Percentiles rank a stretch among this genome's conserved stretches.
Conservation (phyloP, 208 protist genomes). For the Trypanosoma avium region DNA sequence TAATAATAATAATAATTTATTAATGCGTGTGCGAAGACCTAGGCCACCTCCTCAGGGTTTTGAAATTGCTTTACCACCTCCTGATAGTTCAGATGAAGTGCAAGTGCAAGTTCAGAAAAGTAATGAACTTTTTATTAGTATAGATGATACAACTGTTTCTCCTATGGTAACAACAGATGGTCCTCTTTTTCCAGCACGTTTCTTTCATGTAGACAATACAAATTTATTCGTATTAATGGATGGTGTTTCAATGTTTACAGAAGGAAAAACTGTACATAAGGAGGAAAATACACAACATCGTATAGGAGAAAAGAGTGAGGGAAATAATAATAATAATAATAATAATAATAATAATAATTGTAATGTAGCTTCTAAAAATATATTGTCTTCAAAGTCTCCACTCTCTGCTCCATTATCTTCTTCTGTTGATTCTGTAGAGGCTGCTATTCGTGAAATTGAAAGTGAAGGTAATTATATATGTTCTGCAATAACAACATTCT, state of each 20-base stretch:
- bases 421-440: conserved; percentile 65
- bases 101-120: conserved; percentile 67
- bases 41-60: conserved; percentile 38
- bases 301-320: conserved; percentile 22
- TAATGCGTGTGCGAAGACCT: conserved; percentile 51
- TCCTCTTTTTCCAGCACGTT: conserved; percentile 41
- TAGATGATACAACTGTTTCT: conserved; percentile 69
- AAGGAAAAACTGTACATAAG: conserved; percentile 75
- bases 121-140: conserved; percentile 76
- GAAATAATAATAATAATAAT: too few species aligned
- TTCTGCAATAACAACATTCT: not conserved
- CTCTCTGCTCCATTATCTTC: not conserved
- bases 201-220: conserved; percentile 89
- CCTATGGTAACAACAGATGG: conserved; percentile 67
- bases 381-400: not conserved
- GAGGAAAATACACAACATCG: conserved; percentile 45
- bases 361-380: not conserved
- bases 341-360: too few species aligned
- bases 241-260: conserved; percentile 86
- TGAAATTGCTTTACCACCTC: conserved; percentile 54
- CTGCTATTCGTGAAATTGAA: conserved; percentile 80
- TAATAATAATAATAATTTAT: not conserved
- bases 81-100: conserved; percentile 43
- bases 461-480: conserved; percentile 22
- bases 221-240: conserved; percentile 89